Base-by-base conservation (phyloP, 179 eudicot species). In the Patellifolia procumbens region DNA sequence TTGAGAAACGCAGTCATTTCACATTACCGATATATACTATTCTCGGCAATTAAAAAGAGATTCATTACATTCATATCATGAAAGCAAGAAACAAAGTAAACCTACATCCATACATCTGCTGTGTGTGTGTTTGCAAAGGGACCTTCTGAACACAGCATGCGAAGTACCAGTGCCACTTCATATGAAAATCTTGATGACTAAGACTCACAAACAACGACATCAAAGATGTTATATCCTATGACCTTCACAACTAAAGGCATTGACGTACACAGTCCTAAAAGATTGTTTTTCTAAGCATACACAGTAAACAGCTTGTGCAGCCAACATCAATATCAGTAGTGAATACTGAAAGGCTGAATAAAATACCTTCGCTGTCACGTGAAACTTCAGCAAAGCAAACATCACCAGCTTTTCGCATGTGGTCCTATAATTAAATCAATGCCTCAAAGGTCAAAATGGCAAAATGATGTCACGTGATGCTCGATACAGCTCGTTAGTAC, bases 371-470 rank as follows among this genome's bases (percentile, higher is more conserved):
- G 72, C 92, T 85, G 74, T 93, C 98, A 70, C 93, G 91, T 20
- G 85, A 87, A 82, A 95, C 98, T 85, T 95, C 98, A 83, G 96
- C 99, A 83, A 95, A 93, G 81, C 96, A 95, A 64, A 93, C 99
- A 83, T 95, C 98, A 66, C 99, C 99, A 87, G 99, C 99, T 84
- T 93, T 96, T 68, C 98, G 92, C 99, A 96, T 96, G 77, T 96
- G 99, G 86, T 96, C 98, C 99, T 96, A 90, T 79, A 78, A 84
- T 53, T 59, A 53, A 65, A 70, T 31, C 7, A 11, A 39, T 5
- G 9, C 45, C 45, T 9, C n/a, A 39, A 45, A 35, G 7, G 71
- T 17, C 29, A 82, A 65, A 16, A 59, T 65, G 35, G 39, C 39
- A 32, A 74, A 9, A 24, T 29, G 46, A 62, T 24, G 42, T 46